Base-by-base conservation (phyloP, 2,329 filamentous ascomycete species). In the Bipolaris gigantea region DNA sequence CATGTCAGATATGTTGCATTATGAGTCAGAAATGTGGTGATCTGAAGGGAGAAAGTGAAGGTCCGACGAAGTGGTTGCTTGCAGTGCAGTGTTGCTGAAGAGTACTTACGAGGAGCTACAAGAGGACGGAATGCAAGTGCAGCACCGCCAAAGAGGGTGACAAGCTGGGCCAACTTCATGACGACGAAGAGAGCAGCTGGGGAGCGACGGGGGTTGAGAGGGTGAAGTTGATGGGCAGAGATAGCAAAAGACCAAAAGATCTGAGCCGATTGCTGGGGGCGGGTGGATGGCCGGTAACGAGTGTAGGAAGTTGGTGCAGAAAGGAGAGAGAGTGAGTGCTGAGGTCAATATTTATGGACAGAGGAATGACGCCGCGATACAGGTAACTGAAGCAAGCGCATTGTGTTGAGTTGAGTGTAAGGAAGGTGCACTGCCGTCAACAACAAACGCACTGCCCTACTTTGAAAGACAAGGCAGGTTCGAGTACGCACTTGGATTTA, bases 101-200 rank as follows among this genome's bases (percentile, higher is more conserved):
- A 27, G 16, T 21, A 62, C 65, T 67, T 34, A 67, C 67, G 51
- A 45, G 59, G 55, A 46, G 46, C 57, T 35, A 59, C 59, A 40
- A 63, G 56, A 61, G 61, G 52, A 36, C 59, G 57, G 46, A 57
- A 59, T 50, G 61, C 62, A 43, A 57, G 60, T 21, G 53, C 62
- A 58, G 54, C 57, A 48, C 63, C 64, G 50, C 58, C 64, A 23
- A 72, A 48, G 55, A 71, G 59, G 40, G 59, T 53, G 32, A 60
- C 57, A 40, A 70, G 40, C 47, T 67, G 59, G 50, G 60, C 32
- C 21, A 60, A 34, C 66, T 69, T 71, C 70, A 73, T 73, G 52
- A 43, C 50, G 58, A 59, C 21, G 30, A 46, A 50, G 56, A 52
- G 54, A 55, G 48, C 56, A 46, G 48, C 38, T 45, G 55, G 53